Conservation (phyloP, 2,329 filamentous ascomycete species). For the Orbilia oligospora region DNA sequence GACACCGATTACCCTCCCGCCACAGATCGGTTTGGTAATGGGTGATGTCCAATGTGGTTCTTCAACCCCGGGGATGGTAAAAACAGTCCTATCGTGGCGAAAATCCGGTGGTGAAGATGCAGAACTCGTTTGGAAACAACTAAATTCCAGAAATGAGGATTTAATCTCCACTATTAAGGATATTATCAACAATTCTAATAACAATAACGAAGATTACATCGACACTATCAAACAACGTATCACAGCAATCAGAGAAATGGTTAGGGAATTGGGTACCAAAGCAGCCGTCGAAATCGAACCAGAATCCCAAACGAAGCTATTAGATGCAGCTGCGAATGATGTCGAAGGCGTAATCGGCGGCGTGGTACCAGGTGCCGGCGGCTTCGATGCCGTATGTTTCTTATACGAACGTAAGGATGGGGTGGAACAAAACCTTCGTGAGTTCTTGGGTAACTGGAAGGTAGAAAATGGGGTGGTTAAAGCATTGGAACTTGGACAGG, state of each 20-base stretch:
- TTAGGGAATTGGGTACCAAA: constrained; percentile 81
- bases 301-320: constrained; percentile 82
- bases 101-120: constrained; percentile 76
- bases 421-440: constrained; percentile 74
- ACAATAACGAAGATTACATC: constrained; percentile 29
- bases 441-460: constrained; percentile 71
- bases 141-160: constrained; percentile 81
- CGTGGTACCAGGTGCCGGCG: constrained; percentile 93
- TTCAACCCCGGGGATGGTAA: constrained; percentile 95
- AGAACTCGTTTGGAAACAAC: constrained; percentile 78
- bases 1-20: constrained; percentile 78
- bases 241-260: constrained; percentile 63
- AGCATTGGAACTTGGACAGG: constrained; percentile 78
- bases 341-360: constrained; percentile 88
- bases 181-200: not conserved
- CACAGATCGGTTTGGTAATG: constrained; percentile 84
- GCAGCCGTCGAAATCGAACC: constrained; percentile 92
- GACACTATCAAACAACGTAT: constrained; percentile 66
- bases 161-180: constrained; percentile 68
- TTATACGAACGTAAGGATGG: constrained; percentile 80
- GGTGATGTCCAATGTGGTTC: constrained; percentile 96
- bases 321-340: constrained; percentile 76
- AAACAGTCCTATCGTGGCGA: constrained; percentile 87
- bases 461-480: constrained; percentile 76
- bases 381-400: constrained; percentile 89